Conservation (phyloP, 2,329 filamentous ascomycete genomes). For the Alternaria dauci region DNA sequence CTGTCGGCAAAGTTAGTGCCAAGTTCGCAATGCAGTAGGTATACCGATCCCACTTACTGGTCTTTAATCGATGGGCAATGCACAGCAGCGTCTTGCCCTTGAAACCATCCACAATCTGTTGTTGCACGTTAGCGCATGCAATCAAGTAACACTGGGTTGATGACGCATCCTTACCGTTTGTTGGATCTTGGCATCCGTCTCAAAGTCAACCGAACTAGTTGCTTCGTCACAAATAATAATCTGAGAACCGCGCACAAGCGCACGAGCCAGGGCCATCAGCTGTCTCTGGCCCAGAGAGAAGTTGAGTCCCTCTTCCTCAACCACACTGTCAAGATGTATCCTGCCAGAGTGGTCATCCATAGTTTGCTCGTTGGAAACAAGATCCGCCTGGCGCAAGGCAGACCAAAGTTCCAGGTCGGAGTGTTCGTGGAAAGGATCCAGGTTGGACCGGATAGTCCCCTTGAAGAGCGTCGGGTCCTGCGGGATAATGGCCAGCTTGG, state of each 20-base stretch:
- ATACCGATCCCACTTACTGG: constrained; percentile 47
- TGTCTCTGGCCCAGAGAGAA: constrained; percentile 80
- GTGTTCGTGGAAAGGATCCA: constrained; percentile 83
- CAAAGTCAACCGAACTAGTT: constrained; percentile 70
- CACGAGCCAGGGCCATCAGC: constrained; percentile 91
- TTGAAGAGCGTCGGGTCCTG: constrained; percentile 86
- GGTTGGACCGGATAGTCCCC: constrained; percentile 79
- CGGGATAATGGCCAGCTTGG: constrained; percentile 81
- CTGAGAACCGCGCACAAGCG: constrained; percentile 83
- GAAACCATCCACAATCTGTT: constrained; percentile 85
- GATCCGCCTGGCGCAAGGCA: constrained; percentile 77
- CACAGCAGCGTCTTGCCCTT: constrained; percentile 86
- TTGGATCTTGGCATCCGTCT: constrained; percentile 96
- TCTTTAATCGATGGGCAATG: constrained; percentile 90
- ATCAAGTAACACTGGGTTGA: background rate
- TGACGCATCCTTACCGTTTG: constrained; percentile 71
- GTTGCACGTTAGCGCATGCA: constrained; percentile 63
- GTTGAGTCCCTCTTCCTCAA: constrained; percentile 95
- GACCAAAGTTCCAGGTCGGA: constrained; percentile 80
- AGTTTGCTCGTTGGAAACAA: constrained; percentile 63
- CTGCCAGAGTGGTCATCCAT: constrained; percentile 61
- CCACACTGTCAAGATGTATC: constrained; percentile 82
- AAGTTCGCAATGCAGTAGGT: background rate
- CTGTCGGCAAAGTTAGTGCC: constrained; percentile 48
- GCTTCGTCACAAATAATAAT: constrained; percentile 99